phyloP scores from a whole-genome alignment of 352 stramenopile species.

The Phytophthora macrochlamydospora region DNA sequence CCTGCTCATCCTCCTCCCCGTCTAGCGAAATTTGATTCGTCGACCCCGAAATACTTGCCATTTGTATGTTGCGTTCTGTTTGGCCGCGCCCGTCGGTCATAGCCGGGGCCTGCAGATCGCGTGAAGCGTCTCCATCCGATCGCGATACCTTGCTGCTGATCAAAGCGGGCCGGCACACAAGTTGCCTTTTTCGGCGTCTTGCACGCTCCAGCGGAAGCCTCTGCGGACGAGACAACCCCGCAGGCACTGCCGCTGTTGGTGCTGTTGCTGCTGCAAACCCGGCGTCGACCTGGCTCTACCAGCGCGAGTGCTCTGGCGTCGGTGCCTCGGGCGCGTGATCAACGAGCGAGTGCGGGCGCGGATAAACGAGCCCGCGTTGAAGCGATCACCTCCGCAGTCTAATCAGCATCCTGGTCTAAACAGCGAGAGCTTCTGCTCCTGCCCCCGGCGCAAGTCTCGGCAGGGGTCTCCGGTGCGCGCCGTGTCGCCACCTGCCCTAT shows the following conservation, averaged over 20 bases:
- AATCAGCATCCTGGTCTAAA: slow-evolving; percentile 25
- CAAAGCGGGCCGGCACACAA: neutral
- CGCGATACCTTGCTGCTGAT: neutral
- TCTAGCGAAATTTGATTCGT: neutral
- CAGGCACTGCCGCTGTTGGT: neutral
- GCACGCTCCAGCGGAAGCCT: neutral
- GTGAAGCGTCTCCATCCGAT: neutral
- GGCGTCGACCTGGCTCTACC: neutral
- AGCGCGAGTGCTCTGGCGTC: neutral
- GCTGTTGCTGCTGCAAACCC: neutral
- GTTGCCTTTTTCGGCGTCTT: no score
- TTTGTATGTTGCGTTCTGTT: neutral
- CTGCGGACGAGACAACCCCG: neutral
- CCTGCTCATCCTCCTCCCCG: neutral
- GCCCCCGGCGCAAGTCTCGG: neutral
- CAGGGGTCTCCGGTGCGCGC: slow-evolving; percentile 5
- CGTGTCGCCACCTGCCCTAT: slow-evolving; percentile 24
- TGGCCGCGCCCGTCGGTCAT: neutral
- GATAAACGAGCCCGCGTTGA: slow-evolving; percentile 14
- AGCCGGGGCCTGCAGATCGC: neutral
- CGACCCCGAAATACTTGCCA: neutral
- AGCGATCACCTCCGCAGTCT: neutral
- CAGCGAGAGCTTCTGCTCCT: slow-evolving; percentile 8
- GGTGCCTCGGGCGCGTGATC: slow-evolving; percentile 11
- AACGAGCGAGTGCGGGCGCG: slow-evolving; percentile 27